A percentile compares a stretch with the other conserved stretches of the same genome.
phyloP scores from a whole-genome alignment of 768 basidiomycete species.

The Lanmaoa pseudosensibilis region DNA sequence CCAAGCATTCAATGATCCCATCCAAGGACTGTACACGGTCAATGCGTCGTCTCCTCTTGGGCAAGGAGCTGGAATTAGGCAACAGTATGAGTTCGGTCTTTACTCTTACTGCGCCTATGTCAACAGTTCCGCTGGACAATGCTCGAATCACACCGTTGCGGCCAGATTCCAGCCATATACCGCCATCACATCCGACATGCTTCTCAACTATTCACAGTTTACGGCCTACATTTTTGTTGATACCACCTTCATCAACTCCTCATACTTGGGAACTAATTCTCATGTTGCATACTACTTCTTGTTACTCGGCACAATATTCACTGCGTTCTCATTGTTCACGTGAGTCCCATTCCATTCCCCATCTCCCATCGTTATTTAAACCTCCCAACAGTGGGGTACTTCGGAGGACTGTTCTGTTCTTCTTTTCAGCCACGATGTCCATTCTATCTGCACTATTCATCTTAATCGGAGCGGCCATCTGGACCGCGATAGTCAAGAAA shows the following conservation, averaged over 20 bases:
- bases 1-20: conserved; percentile 53
- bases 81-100: conserved; percentile 75
- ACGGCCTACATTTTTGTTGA: conserved; percentile 52
- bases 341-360: conserved; percentile 37
- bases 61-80: conserved; percentile 57
- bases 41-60: conserved; percentile 65
- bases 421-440: conserved; percentile 64
- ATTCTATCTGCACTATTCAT: conserved; percentile 60
- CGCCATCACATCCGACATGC: conserved; percentile 67
- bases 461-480: conserved; percentile 69
- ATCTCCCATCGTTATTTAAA: conserved; percentile 1
- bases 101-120: conserved; percentile 79
- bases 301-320: conserved; percentile 67
- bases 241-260: conserved; percentile 58
- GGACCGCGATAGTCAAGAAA: conserved; percentile 75
- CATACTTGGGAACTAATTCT: conserved; percentile 61
- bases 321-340: conserved; percentile 66
- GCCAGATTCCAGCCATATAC: conserved; percentile 64
- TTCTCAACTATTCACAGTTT: conserved; percentile 55
- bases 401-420: conserved; percentile 64
- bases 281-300: conserved; percentile 75
- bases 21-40: conserved; percentile 61
- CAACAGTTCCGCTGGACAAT: conserved; percentile 56
- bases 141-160: conserved; percentile 61
- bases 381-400: conserved; percentile 54